Evolutionary conservation across 2,329 filamentous ascomycete genomes (phyloP).

Genomic region (Mycosphaerelloides madeirae): DNA sequence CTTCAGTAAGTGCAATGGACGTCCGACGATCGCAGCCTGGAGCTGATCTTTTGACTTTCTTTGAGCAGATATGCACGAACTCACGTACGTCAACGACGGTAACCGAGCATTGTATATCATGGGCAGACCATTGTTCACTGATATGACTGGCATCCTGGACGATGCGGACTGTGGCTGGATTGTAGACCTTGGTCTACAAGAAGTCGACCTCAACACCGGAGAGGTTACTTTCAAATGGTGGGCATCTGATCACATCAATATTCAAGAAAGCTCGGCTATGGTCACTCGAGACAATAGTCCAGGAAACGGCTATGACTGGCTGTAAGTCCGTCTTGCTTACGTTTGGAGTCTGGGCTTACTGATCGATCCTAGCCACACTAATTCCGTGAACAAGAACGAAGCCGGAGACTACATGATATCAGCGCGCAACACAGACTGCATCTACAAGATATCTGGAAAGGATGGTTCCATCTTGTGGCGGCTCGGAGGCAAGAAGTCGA

Average conservation of each 20-base stretch:
- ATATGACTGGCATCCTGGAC: neutral
- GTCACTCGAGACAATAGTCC: too few species aligned
- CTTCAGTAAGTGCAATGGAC: slow-evolving; percentile 3
- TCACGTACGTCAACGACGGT: slow-evolving; percentile 33
- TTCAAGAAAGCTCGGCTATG: too few species aligned
- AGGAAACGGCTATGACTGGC: slow-evolving; percentile 11
- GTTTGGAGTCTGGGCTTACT: neutral
- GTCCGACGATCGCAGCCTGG: too few species aligned
- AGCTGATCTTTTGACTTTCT: too few species aligned
- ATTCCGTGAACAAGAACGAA: slow-evolving; percentile 36
- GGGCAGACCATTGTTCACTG: slow-evolving; percentile 1
- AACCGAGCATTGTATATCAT: slow-evolving; percentile 25
- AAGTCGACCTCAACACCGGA: slow-evolving; percentile 32
- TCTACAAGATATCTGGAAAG: slow-evolving; percentile 36
- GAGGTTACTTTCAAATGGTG: slow-evolving; percentile 35
- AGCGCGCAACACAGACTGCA: slow-evolving; percentile 35
- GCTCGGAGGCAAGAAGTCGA: slow-evolving; percentile 23
- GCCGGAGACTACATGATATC: slow-evolving; percentile 39
- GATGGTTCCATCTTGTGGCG: slow-evolving; percentile 37
- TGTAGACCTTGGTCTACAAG: slow-evolving; percentile 12
- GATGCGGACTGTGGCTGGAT: slow-evolving; percentile 3
- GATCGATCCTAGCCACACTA: slow-evolving; percentile 29
- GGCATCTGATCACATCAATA: slow-evolving; percentile 22
- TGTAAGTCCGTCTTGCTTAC: neutral
- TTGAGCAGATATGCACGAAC: slow-evolving; percentile 35